These are phyloP conservation scores for Diaporthe caulivora DNA, from an alignment of 2,329 filamentous ascomycete genomes.

Conservation along the genomic window DNA sequence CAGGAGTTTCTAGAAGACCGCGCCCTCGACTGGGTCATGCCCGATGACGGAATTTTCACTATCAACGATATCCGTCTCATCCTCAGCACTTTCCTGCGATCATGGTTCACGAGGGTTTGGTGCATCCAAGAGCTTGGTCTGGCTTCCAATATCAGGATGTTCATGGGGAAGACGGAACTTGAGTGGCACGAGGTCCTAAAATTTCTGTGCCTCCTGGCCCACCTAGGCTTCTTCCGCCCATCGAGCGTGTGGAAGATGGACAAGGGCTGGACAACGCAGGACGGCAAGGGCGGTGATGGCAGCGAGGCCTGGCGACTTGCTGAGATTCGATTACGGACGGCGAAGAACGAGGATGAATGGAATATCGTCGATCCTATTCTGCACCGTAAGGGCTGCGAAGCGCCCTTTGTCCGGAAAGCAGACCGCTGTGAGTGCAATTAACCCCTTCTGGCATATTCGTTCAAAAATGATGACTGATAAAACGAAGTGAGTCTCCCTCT, in stretches of 20 bases:
- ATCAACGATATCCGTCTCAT: conserved; percentile 30
- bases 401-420: background rate
- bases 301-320: conserved; percentile 34
- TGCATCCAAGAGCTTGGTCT: conserved; percentile 23
- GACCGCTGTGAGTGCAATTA: background rate
- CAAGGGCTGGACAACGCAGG: conserved; percentile 20
- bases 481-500: conserved; percentile 8
- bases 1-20: background rate
- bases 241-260: conserved; percentile 29
- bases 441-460: background rate
- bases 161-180: conserved; percentile 27
- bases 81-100: conserved; percentile 17
- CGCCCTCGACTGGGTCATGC: background rate
- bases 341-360: conserved; percentile 12
- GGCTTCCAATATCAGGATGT: conserved; percentile 27
- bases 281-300: conserved; percentile 26
- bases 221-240: conserved; percentile 27
- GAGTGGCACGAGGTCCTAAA: conserved; percentile 32
- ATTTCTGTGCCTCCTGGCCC: conserved; percentile 15
- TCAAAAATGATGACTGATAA: background rate
- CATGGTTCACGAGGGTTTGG: conserved; percentile 28
- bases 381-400: conserved; percentile 12
- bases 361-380: conserved; percentile 23
- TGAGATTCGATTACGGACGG: conserved; percentile 23
- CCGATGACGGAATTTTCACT: conserved; percentile 4